Evolutionary conservation across 2,329 filamentous ascomycete species (phyloP).

Genomic region (Calonectria hawksworthii): DNA sequence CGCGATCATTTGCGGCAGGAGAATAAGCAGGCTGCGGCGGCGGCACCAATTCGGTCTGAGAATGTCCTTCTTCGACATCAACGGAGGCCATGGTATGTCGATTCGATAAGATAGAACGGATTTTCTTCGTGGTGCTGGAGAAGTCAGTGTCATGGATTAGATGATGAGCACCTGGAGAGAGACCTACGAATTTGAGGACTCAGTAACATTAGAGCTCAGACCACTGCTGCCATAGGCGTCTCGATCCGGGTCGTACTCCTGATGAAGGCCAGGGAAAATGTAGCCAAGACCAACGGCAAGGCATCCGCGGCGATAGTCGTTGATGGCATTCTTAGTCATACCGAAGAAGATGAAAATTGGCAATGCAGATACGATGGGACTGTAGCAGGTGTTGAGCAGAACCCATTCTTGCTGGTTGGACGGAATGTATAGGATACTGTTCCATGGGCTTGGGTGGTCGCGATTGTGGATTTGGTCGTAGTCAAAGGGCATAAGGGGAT

Average conservation of each 20-base stretch:
- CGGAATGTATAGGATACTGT: constrained; percentile 61
- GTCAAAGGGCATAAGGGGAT: constrained; percentile 53
- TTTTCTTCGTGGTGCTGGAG: constrained; percentile 37
- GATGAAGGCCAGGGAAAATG: constrained; percentile 57
- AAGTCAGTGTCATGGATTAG: constrained; percentile 8
- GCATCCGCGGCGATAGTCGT: constrained; percentile 60
- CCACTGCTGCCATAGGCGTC: constrained; percentile 35
- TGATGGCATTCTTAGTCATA: constrained; percentile 66
- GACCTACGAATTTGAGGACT: constrained; percentile 42
- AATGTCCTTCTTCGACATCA: constrained; percentile 30
- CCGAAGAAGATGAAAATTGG: constrained; percentile 69
- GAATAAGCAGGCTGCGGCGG: constrained; percentile 16
- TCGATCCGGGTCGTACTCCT: constrained; percentile 56
- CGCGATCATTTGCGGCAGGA: neutral
- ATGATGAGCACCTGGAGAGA: rapidly evolving
- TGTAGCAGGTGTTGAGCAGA: constrained; percentile 62
- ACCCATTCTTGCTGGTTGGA: constrained; percentile 56
- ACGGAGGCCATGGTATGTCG: constrained; percentile 33
- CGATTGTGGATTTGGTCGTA: constrained; percentile 59
- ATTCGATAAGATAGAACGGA: constrained; percentile 38
- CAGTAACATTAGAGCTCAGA: constrained; percentile 38
- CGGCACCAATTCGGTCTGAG: neutral
- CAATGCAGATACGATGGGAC: constrained; percentile 61
- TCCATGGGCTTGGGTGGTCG: constrained; percentile 57
- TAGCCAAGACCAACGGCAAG: constrained; percentile 58